These are phyloP conservation scores for Neopestalotiopsis sp. DNA, from an alignment of 2,329 filamentous ascomycete genomes.

Conservation along the genomic window DNA sequence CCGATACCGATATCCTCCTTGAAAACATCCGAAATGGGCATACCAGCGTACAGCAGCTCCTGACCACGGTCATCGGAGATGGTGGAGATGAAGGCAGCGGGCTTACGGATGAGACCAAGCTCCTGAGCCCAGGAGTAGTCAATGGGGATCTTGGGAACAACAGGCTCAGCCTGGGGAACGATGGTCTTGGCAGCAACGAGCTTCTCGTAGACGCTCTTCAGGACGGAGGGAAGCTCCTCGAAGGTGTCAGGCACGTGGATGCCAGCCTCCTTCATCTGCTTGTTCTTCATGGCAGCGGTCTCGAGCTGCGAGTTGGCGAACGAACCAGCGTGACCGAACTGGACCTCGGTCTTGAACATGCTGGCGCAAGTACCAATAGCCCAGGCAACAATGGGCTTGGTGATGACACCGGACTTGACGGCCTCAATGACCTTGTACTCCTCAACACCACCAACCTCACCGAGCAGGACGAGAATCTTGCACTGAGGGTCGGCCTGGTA, in stretches of 20 bases:
- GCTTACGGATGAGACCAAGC: slow-evolving; percentile 98
- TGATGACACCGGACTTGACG: slow-evolving; percentile 92
- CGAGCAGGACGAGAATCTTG: slow-evolving; percentile 95
- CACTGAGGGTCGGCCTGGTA: slow-evolving; percentile 97
- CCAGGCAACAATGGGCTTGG: slow-evolving; percentile 98
- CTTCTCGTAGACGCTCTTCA: slow-evolving; percentile 85
- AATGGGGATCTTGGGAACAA: slow-evolving; percentile 98
- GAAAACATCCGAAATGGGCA: slow-evolving; percentile 99
- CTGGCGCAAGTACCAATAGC: slow-evolving; percentile 98
- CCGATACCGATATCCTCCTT: slow-evolving; percentile 98
- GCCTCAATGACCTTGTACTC: slow-evolving; percentile 99
- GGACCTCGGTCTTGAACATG: slow-evolving; percentile 99
- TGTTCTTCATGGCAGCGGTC: slow-evolving; percentile 96
- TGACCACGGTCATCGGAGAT: slow-evolving; percentile 99
- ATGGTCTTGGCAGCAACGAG: slow-evolving; percentile 86
- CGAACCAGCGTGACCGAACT: slow-evolving; percentile 98
- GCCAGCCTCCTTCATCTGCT: slow-evolving; percentile 92
- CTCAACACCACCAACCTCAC: slow-evolving; percentile 98
- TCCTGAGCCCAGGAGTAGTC: slow-evolving; percentile 99
- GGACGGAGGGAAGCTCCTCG: slow-evolving; percentile 84
- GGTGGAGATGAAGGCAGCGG: slow-evolving; percentile 98
- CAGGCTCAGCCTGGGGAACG: slow-evolving; percentile 84
- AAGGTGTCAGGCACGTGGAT: slow-evolving; percentile 96
- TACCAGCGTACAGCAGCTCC: slow-evolving; percentile 97
- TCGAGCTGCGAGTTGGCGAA: slow-evolving; percentile 99